phyloP scores from a whole-genome alignment of 1,284 basidiomycete species.

The Puccinia horiana region DNA sequence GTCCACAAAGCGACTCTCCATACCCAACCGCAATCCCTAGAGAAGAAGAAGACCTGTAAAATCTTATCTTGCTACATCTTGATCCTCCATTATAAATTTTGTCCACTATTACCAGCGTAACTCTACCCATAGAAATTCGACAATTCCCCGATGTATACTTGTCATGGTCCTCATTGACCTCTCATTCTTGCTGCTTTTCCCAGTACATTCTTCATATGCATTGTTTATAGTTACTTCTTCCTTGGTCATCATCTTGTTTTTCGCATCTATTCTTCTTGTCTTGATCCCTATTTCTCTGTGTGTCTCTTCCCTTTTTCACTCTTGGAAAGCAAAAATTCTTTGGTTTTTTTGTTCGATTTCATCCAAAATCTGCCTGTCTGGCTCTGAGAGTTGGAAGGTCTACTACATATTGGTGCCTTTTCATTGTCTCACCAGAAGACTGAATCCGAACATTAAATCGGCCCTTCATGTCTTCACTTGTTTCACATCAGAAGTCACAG shows the following conservation, averaged over 20 bases:
- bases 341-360: background rate
- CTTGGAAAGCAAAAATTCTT: background rate
- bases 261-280: slow-evolving; percentile 8
- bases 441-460: no score
- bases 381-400: no score
- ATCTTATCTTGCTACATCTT: background rate
- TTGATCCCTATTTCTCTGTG: background rate
- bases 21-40: background rate
- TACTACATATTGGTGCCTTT: no score
- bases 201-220: background rate
- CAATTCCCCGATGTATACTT: slow-evolving; percentile 20
- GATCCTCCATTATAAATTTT: slow-evolving; percentile 1
- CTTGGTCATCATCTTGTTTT: background rate
- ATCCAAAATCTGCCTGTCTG: background rate
- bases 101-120: background rate
- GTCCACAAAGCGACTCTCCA: background rate
- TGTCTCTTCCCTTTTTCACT: background rate
- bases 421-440: no score
- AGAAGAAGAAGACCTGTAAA: background rate
- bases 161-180: slow-evolving; percentile 13
- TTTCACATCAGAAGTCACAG: no score
- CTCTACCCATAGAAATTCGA: slow-evolving; percentile 6
- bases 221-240: slow-evolving; percentile 1
- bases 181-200: background rate
- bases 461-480: no score